Evolutionary conservation across 148 eudicot species (phyloP), one percentile per base, ranked within the genome.

Genomic region (Dysphania ambrosioides): DNA sequence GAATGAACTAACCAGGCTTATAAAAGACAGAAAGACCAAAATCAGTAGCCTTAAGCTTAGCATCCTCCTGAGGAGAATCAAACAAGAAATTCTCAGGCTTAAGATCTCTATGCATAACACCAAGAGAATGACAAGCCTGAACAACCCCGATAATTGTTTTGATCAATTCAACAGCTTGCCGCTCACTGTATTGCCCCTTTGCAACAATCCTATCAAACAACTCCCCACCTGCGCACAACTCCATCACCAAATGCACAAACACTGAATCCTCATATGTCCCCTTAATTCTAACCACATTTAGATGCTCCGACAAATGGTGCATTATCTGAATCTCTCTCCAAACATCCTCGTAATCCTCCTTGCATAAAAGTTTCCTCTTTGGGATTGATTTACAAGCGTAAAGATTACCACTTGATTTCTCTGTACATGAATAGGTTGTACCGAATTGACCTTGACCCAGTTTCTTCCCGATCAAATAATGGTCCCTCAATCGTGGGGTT

Each of bases 251-350:
- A 65, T 90, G 91, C 29, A 90, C 94, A 82, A 88, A 88, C 3
- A 90, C 90, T 29, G 82, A 66, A 75, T 90, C 94, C 67, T 90
- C 94, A 62, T 88, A 90, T 0, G 94, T 85, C 3, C 87, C 91
- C 41, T 86, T 86, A 12, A 90, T 90, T 23, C 88, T 74, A 15
- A 90, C 91, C 12, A 90, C 94, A 72, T 86, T 80, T 0, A 73
- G 78, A 53, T 90, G 88, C 58, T 88, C 94, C 0, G 88, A 85
- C 8, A 90, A 71, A 74, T 90, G 94, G 49, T 90, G 94, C 94
- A 90, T 90, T 66, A 90, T 90, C 73, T 90, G 94, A 74, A 90
- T 88, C 79, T 90, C 94, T 27, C 91, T 82, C 94, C 94, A 88
- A 0, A 90, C 94, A 63, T 90, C 94, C 0, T 90, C 91, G 40